A percentile compares a stretch with the other conserved stretches of the same genome.
These are phyloP conservation scores for Gentiana straminea DNA, from an alignment of 257 asterid species.

Conservation along the genomic window DNA sequence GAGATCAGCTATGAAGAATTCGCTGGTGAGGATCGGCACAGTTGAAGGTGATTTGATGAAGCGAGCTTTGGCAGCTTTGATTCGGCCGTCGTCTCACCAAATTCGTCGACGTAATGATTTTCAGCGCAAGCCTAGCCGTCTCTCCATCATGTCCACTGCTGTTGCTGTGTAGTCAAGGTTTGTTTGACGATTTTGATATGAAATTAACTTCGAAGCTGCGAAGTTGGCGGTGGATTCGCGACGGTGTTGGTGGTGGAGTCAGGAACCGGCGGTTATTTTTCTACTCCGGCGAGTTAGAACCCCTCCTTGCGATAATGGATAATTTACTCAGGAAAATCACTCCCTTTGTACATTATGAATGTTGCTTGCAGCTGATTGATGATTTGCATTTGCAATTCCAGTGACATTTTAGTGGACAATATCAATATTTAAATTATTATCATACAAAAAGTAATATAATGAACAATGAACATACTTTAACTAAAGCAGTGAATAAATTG, in stretches of 20 bases:
- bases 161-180: constrained; percentile 21
- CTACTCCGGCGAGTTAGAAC: constrained; percentile 12
- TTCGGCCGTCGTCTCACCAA: constrained; percentile 77
- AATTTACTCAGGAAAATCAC: constrained; percentile 13
- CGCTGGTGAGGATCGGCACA: constrained; percentile 68
- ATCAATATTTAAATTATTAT: background rate
- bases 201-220: background rate
- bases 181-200: constrained; percentile 18
- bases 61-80: constrained; percentile 65
- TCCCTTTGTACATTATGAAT: constrained; percentile 18
- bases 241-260: background rate
- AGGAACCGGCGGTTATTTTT: constrained; percentile 16
- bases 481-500: no score
- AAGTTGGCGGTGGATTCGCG: constrained; percentile 4
- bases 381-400: constrained; percentile 17
- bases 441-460: no score
- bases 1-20: constrained; percentile 88
- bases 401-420: constrained; percentile 14
- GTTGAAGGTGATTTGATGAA: constrained; percentile 74
- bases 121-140: constrained; percentile 55
- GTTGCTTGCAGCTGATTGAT: constrained; percentile 4
- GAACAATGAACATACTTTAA: no score
- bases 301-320: constrained; percentile 16
- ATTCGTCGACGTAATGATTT: constrained; percentile 54
- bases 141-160: constrained; percentile 34